Conservation (phyloP, 1,284 basidiomycete genomes). For the Mycosarcoma mackinlayi region DNA sequence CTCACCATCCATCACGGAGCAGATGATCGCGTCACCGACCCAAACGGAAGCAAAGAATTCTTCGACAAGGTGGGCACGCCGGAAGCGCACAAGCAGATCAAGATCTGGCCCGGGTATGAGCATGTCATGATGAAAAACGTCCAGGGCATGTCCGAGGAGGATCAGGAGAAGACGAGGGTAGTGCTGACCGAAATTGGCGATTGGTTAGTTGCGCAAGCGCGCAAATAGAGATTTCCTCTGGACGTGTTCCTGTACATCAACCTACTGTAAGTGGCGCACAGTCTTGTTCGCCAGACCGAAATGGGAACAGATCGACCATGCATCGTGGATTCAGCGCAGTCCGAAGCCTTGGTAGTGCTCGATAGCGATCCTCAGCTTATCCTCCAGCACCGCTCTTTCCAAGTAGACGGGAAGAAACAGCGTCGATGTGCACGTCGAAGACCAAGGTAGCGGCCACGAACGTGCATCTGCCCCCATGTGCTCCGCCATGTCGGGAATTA, state of each 20-base stretch:
- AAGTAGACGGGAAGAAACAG: slow-evolving; percentile 54
- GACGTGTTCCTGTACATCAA: background rate
- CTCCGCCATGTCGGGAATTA: slow-evolving; percentile 6
- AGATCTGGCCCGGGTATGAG: slow-evolving; percentile 72
- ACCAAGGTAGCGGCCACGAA: slow-evolving; percentile 52
- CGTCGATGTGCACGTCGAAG: slow-evolving; percentile 57
- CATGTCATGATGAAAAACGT: slow-evolving; percentile 70
- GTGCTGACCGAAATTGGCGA: slow-evolving; percentile 57
- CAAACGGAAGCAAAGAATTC: slow-evolving; percentile 69
- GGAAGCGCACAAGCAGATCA: slow-evolving; percentile 69
- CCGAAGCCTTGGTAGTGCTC: slow-evolving; percentile 57
- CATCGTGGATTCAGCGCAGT: slow-evolving; percentile 19
- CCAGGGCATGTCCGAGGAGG: slow-evolving; percentile 51
- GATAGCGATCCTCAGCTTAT: slow-evolving; percentile 47
- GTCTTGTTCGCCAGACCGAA: too few species aligned
- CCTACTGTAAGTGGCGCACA: background rate
- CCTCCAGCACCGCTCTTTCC: slow-evolving; percentile 11
- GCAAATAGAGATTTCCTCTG: slow-evolving; percentile 11
- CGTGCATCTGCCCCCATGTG: slow-evolving; percentile 9
- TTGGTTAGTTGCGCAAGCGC: slow-evolving; percentile 42
- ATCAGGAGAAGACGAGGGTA: slow-evolving; percentile 49
- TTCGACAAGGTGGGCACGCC: slow-evolving; percentile 68
- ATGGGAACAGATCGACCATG: background rate
- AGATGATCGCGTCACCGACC: slow-evolving; percentile 71
- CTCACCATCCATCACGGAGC: slow-evolving; percentile 71